Base-by-base conservation (phyloP, 768 basidiomycete species). In the Leucogyrophana mollusca region DNA sequence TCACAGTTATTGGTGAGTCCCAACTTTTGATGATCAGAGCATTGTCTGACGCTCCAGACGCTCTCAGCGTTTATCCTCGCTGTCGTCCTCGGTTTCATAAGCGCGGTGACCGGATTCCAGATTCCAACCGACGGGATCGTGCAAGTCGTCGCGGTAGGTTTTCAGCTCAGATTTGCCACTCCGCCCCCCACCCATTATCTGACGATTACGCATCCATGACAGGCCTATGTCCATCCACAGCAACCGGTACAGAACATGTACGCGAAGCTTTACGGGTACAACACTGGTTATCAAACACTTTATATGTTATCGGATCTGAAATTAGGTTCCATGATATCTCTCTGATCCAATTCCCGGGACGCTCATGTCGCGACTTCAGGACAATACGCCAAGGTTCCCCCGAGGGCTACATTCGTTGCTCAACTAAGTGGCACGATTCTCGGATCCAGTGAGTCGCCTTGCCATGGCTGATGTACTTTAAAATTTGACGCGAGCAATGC, bases 371-470 rank as follows among this genome's bases (percentile, higher is more conserved):
- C 57, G 58, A 78, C 23, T 79, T 64, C 79, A 14, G 80, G 77
- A 10, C 77, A 79, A 51, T 79, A 79, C 56, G 73, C 67, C 20
- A 80, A 82, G 56, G 63, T 80, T 39, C 73, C 76, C 2, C 80
- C 78, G 5, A 60, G 74, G 9, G 53, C 67, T 14, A 78, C 78
- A 1, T 80, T 82, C 47, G 60, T 55, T 9, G 67, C 69, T 4
- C 79, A 80, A 52, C 60, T 80, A 68, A 65, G 47, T 4, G 76
- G 78, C 1, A 76, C 76, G 9, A 72, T 79, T 44, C 55, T 79
- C 23, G 77, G 78, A 3, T 72, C 77, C 0, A 74, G 74, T 74
- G 43, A 40, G 66, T 54, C 7, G 14, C 18, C n/a, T 33, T 32
- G 9, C 16, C n/a, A 9, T 24, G 3, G 17, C 18, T 4, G 17